These are phyloP conservation scores for Triglochin maritima DNA, from an alignment of 106 monocot species.

Conservation along the genomic window DNA sequence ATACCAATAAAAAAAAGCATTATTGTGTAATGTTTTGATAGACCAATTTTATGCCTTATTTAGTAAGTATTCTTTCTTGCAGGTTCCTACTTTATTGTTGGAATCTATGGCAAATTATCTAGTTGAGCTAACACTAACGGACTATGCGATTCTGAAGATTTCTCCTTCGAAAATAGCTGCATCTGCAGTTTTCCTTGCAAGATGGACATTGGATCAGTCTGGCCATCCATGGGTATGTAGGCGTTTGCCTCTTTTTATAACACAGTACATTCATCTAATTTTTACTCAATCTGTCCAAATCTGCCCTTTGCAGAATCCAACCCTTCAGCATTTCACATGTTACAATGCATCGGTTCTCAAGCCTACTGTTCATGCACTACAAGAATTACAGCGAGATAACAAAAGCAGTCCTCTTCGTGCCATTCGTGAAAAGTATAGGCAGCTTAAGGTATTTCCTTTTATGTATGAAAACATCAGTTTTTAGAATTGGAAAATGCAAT, in stretches of 20 bases:
- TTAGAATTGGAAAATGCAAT: not conserved
- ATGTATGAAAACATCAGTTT: not conserved
- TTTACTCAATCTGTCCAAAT: not conserved
- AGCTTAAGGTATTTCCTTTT: slow-evolving; percentile 42
- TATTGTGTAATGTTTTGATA: no score
- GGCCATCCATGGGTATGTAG: slow-evolving; percentile 59
- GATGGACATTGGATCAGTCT: slow-evolving; percentile 79
- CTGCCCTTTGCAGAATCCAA: slow-evolving; percentile 34
- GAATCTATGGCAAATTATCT: slow-evolving; percentile 72
- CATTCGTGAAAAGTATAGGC: slow-evolving; percentile 70
- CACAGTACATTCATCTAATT: not conserved
- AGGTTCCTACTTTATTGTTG: slow-evolving; percentile 39
- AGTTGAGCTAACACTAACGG: slow-evolving; percentile 76
- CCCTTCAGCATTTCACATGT: slow-evolving; percentile 64
- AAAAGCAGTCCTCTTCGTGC: slow-evolving; percentile 51
- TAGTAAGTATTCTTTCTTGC: slow-evolving; percentile 1
- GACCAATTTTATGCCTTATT: no score
- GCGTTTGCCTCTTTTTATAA: not conserved
- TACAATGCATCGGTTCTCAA: slow-evolving; percentile 58
- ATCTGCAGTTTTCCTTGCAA: slow-evolving; percentile 76
- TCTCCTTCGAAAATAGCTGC: slow-evolving; percentile 70
- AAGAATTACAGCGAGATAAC: slow-evolving; percentile 55
- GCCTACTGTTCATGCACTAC: slow-evolving; percentile 32
- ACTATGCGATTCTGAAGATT: slow-evolving; percentile 71
- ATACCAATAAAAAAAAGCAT: no score